Percentiles rank a stretch among this genome's conserved stretches.
phyloP scores from a whole-genome alignment of 192 early-diverging fungal genomes.

The Coemansia aciculifera region DNA sequence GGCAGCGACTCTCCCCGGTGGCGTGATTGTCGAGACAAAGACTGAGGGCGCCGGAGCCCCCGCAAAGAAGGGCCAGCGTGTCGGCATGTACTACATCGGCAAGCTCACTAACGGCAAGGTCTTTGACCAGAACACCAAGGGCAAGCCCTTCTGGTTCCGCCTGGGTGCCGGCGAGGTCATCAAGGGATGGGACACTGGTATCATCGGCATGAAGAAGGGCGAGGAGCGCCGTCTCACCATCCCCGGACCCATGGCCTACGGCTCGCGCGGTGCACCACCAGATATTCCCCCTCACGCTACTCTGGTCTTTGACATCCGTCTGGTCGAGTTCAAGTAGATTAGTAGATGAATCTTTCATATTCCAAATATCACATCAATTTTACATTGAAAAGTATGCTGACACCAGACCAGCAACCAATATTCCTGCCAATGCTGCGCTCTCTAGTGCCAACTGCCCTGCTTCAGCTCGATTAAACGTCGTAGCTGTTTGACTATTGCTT shows the following conservation, averaged over 20 bases:
- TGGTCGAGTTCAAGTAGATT: conserved; percentile 66
- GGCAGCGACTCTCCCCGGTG: conserved; percentile 60
- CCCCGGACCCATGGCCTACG: conserved; percentile 72
- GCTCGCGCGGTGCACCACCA: conserved; percentile 85
- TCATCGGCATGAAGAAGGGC: conserved; percentile 88
- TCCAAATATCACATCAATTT: background rate
- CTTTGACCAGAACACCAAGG: conserved; percentile 93
- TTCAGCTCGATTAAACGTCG: conserved; percentile 19
- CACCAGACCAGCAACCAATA: conserved; percentile 14
- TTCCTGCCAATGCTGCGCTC: conserved; percentile 18
- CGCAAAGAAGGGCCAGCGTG: conserved; percentile 66
- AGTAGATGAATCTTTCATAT: background rate
- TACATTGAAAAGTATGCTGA: conserved; percentile 12
- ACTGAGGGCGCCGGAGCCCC: conserved; percentile 62
- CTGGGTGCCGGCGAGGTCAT: conserved; percentile 91
- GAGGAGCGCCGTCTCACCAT: conserved; percentile 90
- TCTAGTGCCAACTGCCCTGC: conserved; percentile 27
- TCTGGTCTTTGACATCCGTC: conserved; percentile 88
- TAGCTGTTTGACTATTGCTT: background rate
- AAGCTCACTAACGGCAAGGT: conserved; percentile 89
- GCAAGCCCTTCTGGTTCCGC: conserved; percentile 86
- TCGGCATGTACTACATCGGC: conserved; percentile 92
- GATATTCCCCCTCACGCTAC: conserved; percentile 90
- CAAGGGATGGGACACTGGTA: conserved; percentile 93
- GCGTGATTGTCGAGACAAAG: conserved; percentile 81